Evolutionary conservation across 768 basidiomycete species (phyloP).

Genomic region (Tremella mesenterica): DNA sequence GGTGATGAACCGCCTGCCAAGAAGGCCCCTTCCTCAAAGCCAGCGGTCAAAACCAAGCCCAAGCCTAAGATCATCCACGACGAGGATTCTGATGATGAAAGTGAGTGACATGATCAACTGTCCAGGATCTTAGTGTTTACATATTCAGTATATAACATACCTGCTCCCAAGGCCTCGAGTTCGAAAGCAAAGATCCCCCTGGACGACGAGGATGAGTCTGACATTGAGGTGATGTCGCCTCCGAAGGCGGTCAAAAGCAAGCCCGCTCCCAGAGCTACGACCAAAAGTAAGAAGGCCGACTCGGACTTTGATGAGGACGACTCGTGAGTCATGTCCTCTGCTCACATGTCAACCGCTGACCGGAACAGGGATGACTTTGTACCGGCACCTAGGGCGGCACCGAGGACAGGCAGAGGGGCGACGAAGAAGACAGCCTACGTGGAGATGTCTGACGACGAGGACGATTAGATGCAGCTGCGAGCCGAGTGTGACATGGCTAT

Average conservation of each 20-base stretch:
- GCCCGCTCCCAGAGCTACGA: neutral
- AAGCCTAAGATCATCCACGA: conserved; percentile 24
- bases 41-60: conserved; percentile 13
- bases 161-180: conserved; percentile 15
- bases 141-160: conserved; percentile 22
- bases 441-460: conserved; percentile 32
- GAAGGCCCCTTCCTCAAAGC: conserved; percentile 29
- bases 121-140: neutral
- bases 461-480: too few relatives aligned
- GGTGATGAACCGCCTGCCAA: conserved; percentile 44
- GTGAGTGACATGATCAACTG: conserved; percentile 8
- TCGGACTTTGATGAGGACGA: conserved; percentile 31
- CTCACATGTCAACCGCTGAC: neutral
- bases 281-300: conserved; percentile 25
- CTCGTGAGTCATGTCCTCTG: conserved; percentile 12
- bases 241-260: neutral
- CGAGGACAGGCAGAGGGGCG: conserved; percentile 35
- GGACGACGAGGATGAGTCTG: conserved; percentile 17
- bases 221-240: conserved; percentile 8
- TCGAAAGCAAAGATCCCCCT: conserved; percentile 7
- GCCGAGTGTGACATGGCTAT: too few relatives aligned
- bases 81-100: conserved; percentile 30
- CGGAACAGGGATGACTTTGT: conserved; percentile 19
- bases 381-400: conserved; percentile 16
- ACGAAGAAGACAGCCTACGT: conserved; percentile 32